These are phyloP conservation scores for Brettanomyces bruxellensis DNA, from an alignment of 805 yeast species.

Conservation along the genomic window DNA sequence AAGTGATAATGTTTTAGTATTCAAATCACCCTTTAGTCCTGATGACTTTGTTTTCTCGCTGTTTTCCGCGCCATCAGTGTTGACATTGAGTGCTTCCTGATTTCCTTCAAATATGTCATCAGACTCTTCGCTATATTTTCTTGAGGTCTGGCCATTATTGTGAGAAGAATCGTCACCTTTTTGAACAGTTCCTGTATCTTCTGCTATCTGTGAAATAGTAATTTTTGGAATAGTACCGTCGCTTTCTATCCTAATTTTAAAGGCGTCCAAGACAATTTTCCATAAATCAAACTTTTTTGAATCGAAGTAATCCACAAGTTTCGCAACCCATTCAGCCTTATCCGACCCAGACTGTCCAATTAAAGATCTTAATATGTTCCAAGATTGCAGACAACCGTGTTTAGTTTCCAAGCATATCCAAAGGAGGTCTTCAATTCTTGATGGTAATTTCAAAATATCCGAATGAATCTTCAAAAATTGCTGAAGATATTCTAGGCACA, in stretches of 20 bases:
- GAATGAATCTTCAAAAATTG: constrained; percentile 21
- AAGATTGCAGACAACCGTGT: background rate
- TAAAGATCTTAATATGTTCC: constrained; percentile 13
- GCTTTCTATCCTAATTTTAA: constrained; percentile 21
- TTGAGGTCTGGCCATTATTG: background rate
- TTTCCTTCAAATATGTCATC: constrained; percentile 1
- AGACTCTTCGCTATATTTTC: background rate
- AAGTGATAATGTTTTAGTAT: constrained; percentile 9
- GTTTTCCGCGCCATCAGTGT: background rate
- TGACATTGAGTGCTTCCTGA: constrained; percentile 1
- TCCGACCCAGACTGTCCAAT: constrained; percentile 8
- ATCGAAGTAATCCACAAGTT: constrained; percentile 18
- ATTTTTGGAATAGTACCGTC: constrained; percentile 22
- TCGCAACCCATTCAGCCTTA: constrained; percentile 21
- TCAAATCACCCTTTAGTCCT: constrained; percentile 2
- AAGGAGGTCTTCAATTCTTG: constrained; percentile 13
- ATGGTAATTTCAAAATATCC: constrained; percentile 7
- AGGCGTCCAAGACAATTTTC: constrained; percentile 15
- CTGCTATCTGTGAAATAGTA: constrained; percentile 2
- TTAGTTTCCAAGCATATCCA: constrained; percentile 26
- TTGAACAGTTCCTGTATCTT: background rate
- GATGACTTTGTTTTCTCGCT: background rate
- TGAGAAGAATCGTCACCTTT: background rate
- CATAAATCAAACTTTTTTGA: constrained; percentile 16
- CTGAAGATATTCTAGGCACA: constrained; percentile 20